Conservation (phyloP, 2,329 filamentous ascomycete species). For the Fusarium heterosporum region DNA sequence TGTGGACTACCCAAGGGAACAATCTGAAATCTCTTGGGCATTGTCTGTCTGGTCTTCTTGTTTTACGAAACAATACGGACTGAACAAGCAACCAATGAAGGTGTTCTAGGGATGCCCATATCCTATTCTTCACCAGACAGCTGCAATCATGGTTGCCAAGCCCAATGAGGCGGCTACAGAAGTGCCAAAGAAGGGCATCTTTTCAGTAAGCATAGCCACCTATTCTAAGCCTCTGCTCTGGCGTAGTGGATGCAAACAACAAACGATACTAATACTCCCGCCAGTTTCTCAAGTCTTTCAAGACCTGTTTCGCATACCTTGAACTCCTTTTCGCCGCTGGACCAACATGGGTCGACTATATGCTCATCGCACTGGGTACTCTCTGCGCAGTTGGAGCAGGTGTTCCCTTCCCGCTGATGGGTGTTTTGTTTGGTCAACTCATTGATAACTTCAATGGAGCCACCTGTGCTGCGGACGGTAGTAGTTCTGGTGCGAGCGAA, state of each 20-base stretch:
- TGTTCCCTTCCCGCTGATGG: slow-evolving; percentile 71
- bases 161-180: slow-evolving; percentile 19
- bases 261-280: background rate
- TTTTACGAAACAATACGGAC: background rate
- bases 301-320: slow-evolving; percentile 51
- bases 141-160: slow-evolving; percentile 26
- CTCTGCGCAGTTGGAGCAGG: slow-evolving; percentile 66
- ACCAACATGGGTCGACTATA: slow-evolving; percentile 57
- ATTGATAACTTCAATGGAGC: slow-evolving; percentile 70
- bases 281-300: slow-evolving; percentile 13
- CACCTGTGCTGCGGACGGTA: slow-evolving; percentile 57
- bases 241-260: background rate
- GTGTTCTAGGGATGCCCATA: background rate
- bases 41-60: background rate
- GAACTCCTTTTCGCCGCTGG: slow-evolving; percentile 53
- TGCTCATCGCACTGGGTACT: slow-evolving; percentile 55
- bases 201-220: slow-evolving; percentile 26
- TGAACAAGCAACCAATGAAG: background rate
- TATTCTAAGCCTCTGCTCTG: background rate
- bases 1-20: background rate
- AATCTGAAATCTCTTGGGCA: background rate
- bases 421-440: slow-evolving; percentile 72
- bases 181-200: slow-evolving; percentile 24
- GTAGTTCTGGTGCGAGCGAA: slow-evolving; percentile 25
- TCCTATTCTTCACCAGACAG: background rate